Evolutionary conservation across 1,139 yeast genomes (phyloP).

Genomic region (Ashbya aceris): DNA sequence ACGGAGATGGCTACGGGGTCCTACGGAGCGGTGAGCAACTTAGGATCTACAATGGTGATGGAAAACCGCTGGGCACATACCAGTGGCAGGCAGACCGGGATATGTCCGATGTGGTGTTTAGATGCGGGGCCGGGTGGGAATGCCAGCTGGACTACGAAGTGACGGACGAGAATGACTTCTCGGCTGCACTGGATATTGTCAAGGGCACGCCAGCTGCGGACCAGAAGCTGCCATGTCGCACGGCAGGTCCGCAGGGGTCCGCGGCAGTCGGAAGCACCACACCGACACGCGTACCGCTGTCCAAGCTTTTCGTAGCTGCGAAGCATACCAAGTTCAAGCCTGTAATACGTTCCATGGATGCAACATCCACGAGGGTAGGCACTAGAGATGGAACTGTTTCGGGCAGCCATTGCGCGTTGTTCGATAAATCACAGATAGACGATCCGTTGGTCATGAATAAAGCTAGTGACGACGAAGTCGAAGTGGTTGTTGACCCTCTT

Average conservation of each 20-base stretch:
- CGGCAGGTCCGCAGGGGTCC: background rate
- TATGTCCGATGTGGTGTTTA: slow-evolving; percentile 36
- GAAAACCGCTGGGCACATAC: slow-evolving; percentile 24
- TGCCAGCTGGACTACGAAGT: slow-evolving; percentile 44
- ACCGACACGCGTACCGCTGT: slow-evolving; percentile 4
- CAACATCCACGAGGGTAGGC: slow-evolving; percentile 6
- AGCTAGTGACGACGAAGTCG: slow-evolving; percentile 32
- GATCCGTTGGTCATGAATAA: slow-evolving; percentile 42
- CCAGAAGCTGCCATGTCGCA: background rate
- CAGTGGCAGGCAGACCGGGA: slow-evolving; percentile 14
- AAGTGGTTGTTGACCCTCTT: slow-evolving; percentile 64
- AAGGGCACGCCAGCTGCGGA: background rate
- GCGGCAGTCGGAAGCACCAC: background rate
- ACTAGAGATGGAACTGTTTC: background rate
- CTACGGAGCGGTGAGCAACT: slow-evolving; percentile 18
- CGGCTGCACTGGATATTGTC: background rate
- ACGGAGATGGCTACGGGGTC: slow-evolving; percentile 69
- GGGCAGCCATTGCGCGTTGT: slow-evolving; percentile 16
- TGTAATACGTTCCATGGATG: slow-evolving; percentile 8
- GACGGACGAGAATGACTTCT: slow-evolving; percentile 11
- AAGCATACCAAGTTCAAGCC: slow-evolving; percentile 15
- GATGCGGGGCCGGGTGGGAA: slow-evolving; percentile 41
- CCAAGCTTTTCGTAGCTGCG: slow-evolving; percentile 12
- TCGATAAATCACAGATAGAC: slow-evolving; percentile 33
- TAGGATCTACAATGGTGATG: slow-evolving; percentile 26